Percentiles rank a stretch among this genome's conserved stretches.
These are phyloP conservation scores for Candida ascalaphidarum DNA, from an alignment of 805 yeast genomes.

Conservation along the genomic window DNA sequence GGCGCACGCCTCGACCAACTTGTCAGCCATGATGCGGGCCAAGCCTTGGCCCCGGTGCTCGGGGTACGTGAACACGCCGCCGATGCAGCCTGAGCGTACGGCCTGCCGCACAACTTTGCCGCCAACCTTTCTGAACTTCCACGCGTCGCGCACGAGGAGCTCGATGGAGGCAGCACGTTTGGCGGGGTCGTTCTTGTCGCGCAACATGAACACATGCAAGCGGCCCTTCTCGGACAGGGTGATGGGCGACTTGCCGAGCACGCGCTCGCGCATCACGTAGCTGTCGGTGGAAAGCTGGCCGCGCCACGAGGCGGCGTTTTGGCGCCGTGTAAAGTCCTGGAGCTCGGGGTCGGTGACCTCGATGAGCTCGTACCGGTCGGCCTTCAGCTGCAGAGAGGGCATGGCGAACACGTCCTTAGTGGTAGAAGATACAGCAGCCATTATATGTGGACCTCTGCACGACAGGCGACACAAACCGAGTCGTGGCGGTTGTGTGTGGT, in stretches of 20 bases:
- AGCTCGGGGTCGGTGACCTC: slow-evolving; percentile 13
- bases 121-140: slow-evolving; percentile 11
- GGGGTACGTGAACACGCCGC: slow-evolving; percentile 32
- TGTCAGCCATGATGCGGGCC: slow-evolving; percentile 31
- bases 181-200: slow-evolving; percentile 9
- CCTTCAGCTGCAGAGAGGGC: too few relatives aligned
- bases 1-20: slow-evolving; percentile 18
- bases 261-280: slow-evolving; percentile 25
- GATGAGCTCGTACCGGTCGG: slow-evolving; percentile 9
- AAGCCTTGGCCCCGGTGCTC: slow-evolving; percentile 28
- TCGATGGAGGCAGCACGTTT: slow-evolving; percentile 25
- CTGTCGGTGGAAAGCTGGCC: slow-evolving; percentile 23
- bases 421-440: too few relatives aligned
- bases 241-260: slow-evolving; percentile 16
- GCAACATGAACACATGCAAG: slow-evolving; percentile 17
- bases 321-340: slow-evolving; percentile 23
- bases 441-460: too few relatives aligned
- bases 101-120: slow-evolving; percentile 8
- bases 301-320: slow-evolving; percentile 28
- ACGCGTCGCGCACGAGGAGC: slow-evolving; percentile 20
- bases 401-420: too few relatives aligned
- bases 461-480: too few relatives aligned
- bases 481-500: too few relatives aligned
- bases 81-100: slow-evolving; percentile 27
- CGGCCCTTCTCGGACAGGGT: slow-evolving; percentile 8